Evolutionary conservation across 2,329 filamentous ascomycete genomes (phyloP).

Genomic region (Talaromyces islandicus): DNA sequence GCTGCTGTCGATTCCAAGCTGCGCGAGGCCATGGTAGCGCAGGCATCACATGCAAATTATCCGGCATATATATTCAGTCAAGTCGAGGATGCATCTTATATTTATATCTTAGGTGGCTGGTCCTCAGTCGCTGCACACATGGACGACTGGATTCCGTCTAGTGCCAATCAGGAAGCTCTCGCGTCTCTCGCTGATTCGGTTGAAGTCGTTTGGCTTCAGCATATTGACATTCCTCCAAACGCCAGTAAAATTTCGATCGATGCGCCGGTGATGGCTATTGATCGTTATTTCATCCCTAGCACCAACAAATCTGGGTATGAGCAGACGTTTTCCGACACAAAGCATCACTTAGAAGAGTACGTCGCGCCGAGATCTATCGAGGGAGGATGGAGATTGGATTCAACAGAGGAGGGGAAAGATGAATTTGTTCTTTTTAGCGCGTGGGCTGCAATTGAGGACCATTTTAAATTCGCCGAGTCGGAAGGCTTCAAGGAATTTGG

Average conservation of each 20-base stretch:
- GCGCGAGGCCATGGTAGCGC: constrained; percentile 27
- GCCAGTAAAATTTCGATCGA: constrained; percentile 19
- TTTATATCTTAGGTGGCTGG: constrained; percentile 45
- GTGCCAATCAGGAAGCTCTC: constrained; percentile 37
- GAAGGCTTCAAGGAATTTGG: constrained; percentile 25
- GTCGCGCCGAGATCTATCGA: constrained; percentile 23
- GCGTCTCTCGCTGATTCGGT: constrained; percentile 29
- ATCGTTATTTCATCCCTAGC: constrained; percentile 24
- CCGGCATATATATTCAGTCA: constrained; percentile 37
- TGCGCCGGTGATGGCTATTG: constrained; percentile 26
- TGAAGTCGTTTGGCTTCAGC: constrained; percentile 39
- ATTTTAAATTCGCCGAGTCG: constrained; percentile 27
- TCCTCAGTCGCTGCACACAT: constrained; percentile 37
- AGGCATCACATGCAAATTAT: constrained; percentile 31
- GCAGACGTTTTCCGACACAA: constrained; percentile 19
- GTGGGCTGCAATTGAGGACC: constrained; percentile 32
- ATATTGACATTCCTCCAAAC: constrained; percentile 34
- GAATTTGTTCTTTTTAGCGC: constrained; percentile 40
- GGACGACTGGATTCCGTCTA: constrained; percentile 37
- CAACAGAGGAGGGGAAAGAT: constrained; percentile 22
- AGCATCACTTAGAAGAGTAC: constrained; percentile 20
- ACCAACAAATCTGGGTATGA: constrained; percentile 21
- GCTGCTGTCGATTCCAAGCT: constrained; percentile 26
- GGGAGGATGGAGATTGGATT: constrained; percentile 38
- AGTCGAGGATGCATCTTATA: constrained; percentile 35